These are phyloP conservation scores for Plasmodium relictum DNA, from an alignment of 169 alveolate genomes.

Conservation along the genomic window DNA sequence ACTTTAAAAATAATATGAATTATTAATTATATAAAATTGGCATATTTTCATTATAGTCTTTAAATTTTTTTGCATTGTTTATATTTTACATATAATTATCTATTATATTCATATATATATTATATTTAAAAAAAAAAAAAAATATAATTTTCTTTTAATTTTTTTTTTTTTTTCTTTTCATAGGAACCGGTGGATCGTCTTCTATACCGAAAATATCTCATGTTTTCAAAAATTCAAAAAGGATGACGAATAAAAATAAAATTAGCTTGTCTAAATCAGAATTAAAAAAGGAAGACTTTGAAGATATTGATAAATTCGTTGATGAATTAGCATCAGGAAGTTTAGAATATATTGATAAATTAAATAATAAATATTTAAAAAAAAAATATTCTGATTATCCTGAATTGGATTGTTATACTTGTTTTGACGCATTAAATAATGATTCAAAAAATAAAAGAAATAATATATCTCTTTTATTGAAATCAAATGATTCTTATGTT, in stretches of 20 bases:
- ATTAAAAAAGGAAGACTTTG: constrained; percentile 36
- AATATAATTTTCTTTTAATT: not conserved
- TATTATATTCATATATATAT: not conserved
- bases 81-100: not conserved
- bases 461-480: constrained; percentile 46
- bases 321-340: constrained; percentile 37
- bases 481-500: constrained; percentile 62
- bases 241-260: constrained; percentile 6
- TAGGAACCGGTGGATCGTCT: constrained; percentile 75
- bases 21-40: not conserved
- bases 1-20: not conserved
- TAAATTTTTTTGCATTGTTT: not conserved
- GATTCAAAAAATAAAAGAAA: constrained; percentile 71
- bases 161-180: not conserved
- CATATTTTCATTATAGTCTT: not conserved
- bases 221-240: constrained; percentile 54
- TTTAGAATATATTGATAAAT: constrained; percentile 50
- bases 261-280: constrained; percentile 14
- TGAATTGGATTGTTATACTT: constrained; percentile 45
- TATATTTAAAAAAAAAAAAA: not conserved
- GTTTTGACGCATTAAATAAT: constrained; percentile 45
- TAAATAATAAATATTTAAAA: constrained; percentile 52
- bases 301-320: constrained; percentile 42
- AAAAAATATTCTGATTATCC: constrained; percentile 30
- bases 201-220: constrained; percentile 73